Base-by-base conservation (phyloP, 2,329 filamentous ascomycete genomes). In the Phaeosphaeria sp. region DNA sequence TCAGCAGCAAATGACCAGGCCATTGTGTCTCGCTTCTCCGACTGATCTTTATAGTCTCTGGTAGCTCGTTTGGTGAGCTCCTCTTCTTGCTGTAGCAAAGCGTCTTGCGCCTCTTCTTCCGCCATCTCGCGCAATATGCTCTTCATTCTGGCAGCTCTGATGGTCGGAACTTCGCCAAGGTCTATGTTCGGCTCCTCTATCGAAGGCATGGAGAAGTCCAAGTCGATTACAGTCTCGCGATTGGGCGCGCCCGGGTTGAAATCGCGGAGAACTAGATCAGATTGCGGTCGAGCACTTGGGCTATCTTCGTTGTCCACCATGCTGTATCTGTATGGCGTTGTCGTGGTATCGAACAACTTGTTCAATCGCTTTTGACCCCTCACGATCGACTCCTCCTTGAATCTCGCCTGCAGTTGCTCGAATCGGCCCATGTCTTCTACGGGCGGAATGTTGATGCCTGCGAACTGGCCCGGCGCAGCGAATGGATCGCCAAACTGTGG, bases 281-380 rank as follows among this genome's bases (percentile, higher is more conserved):
- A 86, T n/a, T 77, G 74, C 22, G 81, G 80, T 46, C 80, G 78
- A 51, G 76, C 76, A 58, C 59, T 68, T 78, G 55, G 23, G 18
- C 46, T 43, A n/a, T 81, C 64, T 69, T 75, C 65, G 80, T 79
- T 46, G 33, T 81, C 82, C 49, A 85, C 79, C 7, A 80, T 82
- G 62, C 85, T 83, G 66, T 87, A 86, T 54, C 81, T 82, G 68
- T 89, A 89, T n/a, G 82, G 84, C 6, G 82, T 82, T 53, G 80
- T 80, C 30, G 81, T 77, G 36, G 81, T 79, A 59, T 88, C 80
- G 67, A 87, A 89, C 3, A 89, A 72, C 10, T 85, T 83, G 55
- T 85, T 82, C 64, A 89, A 79, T 2, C 82, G 83, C 43, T 77
- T 80, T 56, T 83, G 83, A 46, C 86, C 86, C 63, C 86, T 79